phyloP scores from a whole-genome alignment of 345 rosid genomes.

The Murraya paniculata region DNA sequence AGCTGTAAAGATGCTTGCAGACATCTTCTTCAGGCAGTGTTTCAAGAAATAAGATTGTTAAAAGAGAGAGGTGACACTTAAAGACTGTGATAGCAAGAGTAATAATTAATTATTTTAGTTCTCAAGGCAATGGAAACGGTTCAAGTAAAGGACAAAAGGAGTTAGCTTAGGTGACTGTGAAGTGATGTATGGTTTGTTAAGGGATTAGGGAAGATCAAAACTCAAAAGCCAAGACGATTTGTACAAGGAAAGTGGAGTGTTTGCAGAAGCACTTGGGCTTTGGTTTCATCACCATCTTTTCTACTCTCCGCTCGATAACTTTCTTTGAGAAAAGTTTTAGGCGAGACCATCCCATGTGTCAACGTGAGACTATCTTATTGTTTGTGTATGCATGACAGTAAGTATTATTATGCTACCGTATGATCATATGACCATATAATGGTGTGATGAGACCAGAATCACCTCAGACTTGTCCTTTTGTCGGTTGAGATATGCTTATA shows the following conservation, averaged over 20 bases:
- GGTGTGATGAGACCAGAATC: not conserved
- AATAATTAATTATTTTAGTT: not conserved
- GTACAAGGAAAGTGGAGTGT: not conserved
- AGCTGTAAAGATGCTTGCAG: constrained; percentile 40
- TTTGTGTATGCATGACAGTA: not conserved
- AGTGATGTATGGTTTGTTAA: constrained; percentile 28
- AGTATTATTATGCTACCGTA: not conserved
- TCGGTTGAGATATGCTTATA: not conserved
- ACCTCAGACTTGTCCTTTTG: not conserved
- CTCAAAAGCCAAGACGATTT: not conserved
- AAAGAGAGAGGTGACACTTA: not conserved
- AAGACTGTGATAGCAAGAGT: not conserved
- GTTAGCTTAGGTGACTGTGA: constrained; percentile 18
- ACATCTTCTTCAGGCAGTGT: constrained; percentile 31
- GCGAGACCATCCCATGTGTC: not conserved
- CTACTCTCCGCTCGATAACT: not conserved
- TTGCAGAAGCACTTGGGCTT: not conserved
- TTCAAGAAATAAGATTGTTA: not conserved
- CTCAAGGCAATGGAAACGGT: constrained; percentile 11
- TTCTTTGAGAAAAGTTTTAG: not conserved
- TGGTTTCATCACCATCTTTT: not conserved
- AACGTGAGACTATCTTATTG: no score
- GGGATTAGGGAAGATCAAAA: not conserved
- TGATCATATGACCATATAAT: not conserved
- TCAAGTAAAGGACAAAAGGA: constrained; percentile 24